Evolutionary conservation across 495 filamentous ascomycete species (phyloP), one percentile per base, ranked within the genome.

Genomic region (Friedmanniomyces endolithicus): DNA sequence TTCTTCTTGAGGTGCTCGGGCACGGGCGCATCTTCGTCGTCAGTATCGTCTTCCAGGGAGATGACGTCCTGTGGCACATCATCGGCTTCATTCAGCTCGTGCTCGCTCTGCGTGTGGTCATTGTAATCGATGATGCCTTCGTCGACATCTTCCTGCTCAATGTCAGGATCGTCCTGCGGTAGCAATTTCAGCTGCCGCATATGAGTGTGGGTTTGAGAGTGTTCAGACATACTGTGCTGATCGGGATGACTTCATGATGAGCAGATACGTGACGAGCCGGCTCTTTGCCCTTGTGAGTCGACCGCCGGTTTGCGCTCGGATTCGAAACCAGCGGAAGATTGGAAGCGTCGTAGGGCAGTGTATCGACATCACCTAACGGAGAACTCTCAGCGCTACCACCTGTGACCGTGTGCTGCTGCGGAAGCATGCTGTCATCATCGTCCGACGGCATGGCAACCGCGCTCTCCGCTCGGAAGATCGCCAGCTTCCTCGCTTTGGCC

Each of bases 61-160:
- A 57, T 53, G 31, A 57, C 48, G 2, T 53, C 33, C n/a, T 33
- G 24, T 1, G 27, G 16, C 11, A 50, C 49, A 17, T 50, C 23
- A 14, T 58, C 27, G 1, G 2, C 8, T 29, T 11, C 25, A 22
- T 49, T 41, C 11, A 53, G 39, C 20, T 52, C 49, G 19, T 20
- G n/a, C 14, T 53, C 50, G 4, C n/a, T 11, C 9, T 19, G 9
- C 2, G 29, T 29, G 27, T 49, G 27, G 34, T 52, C 48, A n/a
- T 27, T 20, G 45, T 55, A 25, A 24, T 50, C 20, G 19, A 49
- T 40, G 14, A 16, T 49, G 40, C 49, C 54, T 48, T 57, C 56
- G 43, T 56, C 54, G 25, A 50, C 34, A 1, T n/a, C 33, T 23
- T 56, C 54, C 2, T 43, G 11, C 2, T 41, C 47, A 2, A 2